These are phyloP conservation scores for Mycena epipterygia DNA, from an alignment of 768 basidiomycete species.

Conservation along the genomic window DNA sequence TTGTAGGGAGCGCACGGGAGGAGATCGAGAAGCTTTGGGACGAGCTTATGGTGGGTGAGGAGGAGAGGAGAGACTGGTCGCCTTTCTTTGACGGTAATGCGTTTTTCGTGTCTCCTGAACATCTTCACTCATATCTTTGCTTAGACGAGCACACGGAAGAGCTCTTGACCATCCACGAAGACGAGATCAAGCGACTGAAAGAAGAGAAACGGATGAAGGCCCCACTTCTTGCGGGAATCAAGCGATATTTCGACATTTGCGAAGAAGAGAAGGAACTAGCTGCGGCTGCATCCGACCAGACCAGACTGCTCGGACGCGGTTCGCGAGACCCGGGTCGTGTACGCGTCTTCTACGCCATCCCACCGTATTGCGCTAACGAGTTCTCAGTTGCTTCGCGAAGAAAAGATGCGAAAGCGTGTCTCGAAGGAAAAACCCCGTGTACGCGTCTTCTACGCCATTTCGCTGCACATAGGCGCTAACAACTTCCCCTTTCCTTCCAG, in stretches of 20 bases:
- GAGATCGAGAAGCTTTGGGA: constrained; percentile 90
- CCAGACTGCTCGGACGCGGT: constrained; percentile 84
- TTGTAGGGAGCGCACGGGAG: constrained; percentile 83
- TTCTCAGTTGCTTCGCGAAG: constrained; percentile 85
- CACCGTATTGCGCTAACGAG: background rate
- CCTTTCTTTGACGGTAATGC: constrained; percentile 85
- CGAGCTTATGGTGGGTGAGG: constrained; percentile 87
- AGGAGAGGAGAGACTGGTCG: constrained; percentile 85
- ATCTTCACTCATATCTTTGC: constrained; percentile 16
- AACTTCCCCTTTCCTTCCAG: constrained; percentile 53
- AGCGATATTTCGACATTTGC: constrained; percentile 93
- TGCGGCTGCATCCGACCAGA: constrained; percentile 84
- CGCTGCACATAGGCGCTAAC: background rate
- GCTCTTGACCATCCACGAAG: constrained; percentile 85
- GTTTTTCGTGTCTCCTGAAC: constrained; percentile 36
- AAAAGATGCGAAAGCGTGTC: constrained; percentile 97
- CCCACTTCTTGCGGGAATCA: constrained; percentile 79
- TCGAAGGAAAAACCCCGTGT: constrained; percentile 94
- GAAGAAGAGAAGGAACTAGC: constrained; percentile 92
- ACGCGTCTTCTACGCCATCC: constrained; percentile 43
- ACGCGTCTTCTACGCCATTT: constrained; percentile 43
- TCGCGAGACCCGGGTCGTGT: constrained; percentile 87
- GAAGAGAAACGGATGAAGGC: constrained; percentile 87
- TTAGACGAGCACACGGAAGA: constrained; percentile 93
- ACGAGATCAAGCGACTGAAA: constrained; percentile 85